Conservation (phyloP, 169 alveolate species). For the Eimeria brunetti region DNA sequence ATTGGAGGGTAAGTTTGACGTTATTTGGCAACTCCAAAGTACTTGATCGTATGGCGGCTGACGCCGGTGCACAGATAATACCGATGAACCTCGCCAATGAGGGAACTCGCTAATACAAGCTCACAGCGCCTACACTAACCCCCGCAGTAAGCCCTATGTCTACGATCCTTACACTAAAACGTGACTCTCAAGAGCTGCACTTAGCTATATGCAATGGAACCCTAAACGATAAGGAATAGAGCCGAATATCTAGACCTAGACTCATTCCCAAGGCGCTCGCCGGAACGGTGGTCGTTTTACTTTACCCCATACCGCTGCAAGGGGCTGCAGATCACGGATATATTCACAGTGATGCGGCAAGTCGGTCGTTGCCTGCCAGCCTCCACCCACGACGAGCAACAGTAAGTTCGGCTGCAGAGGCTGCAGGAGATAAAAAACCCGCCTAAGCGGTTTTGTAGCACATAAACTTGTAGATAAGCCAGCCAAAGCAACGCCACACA, state of each 20-base stretch:
- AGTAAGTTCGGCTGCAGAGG: not conserved
- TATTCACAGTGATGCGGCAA: not conserved
- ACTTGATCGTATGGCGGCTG: not conserved
- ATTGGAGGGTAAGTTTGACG: not conserved
- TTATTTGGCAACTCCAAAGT: not conserved
- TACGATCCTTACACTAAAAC: too few relatives aligned
- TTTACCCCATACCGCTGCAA: not conserved
- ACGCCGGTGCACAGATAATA: too few relatives aligned
- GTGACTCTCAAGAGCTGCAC: too few relatives aligned
- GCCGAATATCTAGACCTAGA: not conserved
- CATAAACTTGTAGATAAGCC: too few relatives aligned
- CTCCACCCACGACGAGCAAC: not conserved
- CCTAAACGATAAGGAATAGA: too few relatives aligned
- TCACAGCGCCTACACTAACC: too few relatives aligned
- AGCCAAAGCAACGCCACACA: too few relatives aligned
- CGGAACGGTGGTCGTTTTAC: too few relatives aligned
- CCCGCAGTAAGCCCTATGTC: too few relatives aligned
- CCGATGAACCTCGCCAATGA: too few relatives aligned
- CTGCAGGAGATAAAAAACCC: not conserved
- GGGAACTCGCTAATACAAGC: too few relatives aligned
- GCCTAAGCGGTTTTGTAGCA: not conserved
- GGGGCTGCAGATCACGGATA: not conserved
- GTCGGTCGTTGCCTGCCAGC: not conserved
- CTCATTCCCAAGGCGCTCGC: not conserved
- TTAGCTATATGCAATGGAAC: too few relatives aligned